Evolutionary conservation across 192 early-diverging fungal genomes (phyloP).

Genomic region (Helicostylum pulchrum): DNA sequence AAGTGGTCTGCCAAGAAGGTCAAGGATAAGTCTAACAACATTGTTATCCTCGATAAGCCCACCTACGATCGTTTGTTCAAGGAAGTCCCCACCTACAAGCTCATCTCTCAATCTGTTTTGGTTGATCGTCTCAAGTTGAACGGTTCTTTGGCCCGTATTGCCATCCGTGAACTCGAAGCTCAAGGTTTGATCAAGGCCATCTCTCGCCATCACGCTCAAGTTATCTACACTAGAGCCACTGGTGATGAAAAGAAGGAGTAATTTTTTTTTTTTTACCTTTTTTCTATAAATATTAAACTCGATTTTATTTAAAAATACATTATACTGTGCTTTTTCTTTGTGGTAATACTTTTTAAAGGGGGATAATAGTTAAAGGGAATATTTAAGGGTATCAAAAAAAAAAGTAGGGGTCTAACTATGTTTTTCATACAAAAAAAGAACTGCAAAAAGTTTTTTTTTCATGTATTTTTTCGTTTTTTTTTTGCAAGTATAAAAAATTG

Average conservation of each 20-base stretch:
- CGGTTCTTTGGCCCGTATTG: conserved; percentile 94
- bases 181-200: conserved; percentile 93
- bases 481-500: conserved; percentile 2
- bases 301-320: not conserved
- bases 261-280: not conserved
- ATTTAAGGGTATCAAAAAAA: no score
- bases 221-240: conserved; percentile 65
- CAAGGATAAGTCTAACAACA: conserved; percentile 99
- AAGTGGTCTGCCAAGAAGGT: conserved; percentile 99
- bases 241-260: conserved; percentile 36
- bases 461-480: conserved; percentile 4
- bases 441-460: not conserved
- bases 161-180: conserved; percentile 88
- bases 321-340: no score
- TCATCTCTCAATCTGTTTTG: conserved; percentile 96
- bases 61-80: conserved; percentile 99
- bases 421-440: no score
- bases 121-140: conserved; percentile 98
- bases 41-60: conserved; percentile 94
- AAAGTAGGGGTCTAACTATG: no score
- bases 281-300: conserved; percentile 7
- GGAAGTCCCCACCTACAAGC: conserved; percentile 99
- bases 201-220: conserved; percentile 87
- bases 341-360: no score
- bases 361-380: no score